Conservation (phyloP, 805 yeast species). For the Wickerhamia fluorescens region DNA sequence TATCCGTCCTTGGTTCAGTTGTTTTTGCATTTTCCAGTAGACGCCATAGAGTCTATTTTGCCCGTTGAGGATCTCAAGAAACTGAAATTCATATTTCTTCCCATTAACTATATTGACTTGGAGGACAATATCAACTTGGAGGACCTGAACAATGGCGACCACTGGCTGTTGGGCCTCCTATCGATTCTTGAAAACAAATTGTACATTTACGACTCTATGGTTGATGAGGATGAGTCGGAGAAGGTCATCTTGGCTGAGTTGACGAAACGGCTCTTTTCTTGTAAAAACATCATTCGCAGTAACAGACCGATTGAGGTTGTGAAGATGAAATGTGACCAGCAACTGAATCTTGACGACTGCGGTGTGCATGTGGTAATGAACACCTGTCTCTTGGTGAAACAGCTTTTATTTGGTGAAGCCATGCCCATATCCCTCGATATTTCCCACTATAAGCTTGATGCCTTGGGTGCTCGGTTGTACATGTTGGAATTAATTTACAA, state of each 20-base stretch:
- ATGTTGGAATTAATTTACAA: slow-evolving; percentile 18
- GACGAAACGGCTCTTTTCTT: slow-evolving; percentile 14
- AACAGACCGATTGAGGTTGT: slow-evolving; percentile 18
- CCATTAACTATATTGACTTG: slow-evolving; percentile 55
- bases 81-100: slow-evolving; percentile 51
- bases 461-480: slow-evolving; percentile 41
- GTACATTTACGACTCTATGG: slow-evolving; percentile 55
- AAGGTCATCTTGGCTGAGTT: slow-evolving; percentile 22
- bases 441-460: slow-evolving; percentile 35
- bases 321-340: slow-evolving; percentile 46
- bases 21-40: slow-evolving; percentile 44
- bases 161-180: slow-evolving; percentile 65
- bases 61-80: slow-evolving; percentile 25
- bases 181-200: slow-evolving; percentile 41
- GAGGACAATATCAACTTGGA: slow-evolving; percentile 36
- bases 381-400: slow-evolving; percentile 16
- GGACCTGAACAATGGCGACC: slow-evolving; percentile 60
- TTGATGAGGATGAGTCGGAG: slow-evolving; percentile 10
- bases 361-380: slow-evolving; percentile 42
- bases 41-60: slow-evolving; percentile 27
- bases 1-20: slow-evolving; percentile 61
- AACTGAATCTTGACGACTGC: slow-evolving; percentile 60
- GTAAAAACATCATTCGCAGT: slow-evolving; percentile 16
- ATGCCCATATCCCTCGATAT: slow-evolving; percentile 31
- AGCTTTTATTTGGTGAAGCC: slow-evolving; percentile 3